A percentile compares a stretch with the other conserved stretches of the same genome.
Evolutionary conservation across 2,329 filamentous ascomycete species (phyloP).

Genomic region (Lachnum nothofagi): DNA sequence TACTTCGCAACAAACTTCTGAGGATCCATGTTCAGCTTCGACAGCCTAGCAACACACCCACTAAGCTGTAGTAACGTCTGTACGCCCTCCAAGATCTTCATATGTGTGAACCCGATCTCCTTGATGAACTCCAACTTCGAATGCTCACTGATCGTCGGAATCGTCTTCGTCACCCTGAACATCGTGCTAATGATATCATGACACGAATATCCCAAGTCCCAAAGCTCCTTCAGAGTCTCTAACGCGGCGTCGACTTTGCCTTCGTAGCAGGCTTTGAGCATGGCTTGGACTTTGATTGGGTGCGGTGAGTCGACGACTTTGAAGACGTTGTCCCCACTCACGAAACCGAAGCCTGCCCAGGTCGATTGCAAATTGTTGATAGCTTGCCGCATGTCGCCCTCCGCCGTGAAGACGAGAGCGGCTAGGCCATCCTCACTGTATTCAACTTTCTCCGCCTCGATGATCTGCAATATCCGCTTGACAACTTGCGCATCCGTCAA

Average conservation of each 20-base stretch:
- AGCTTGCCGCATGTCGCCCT: conserved; percentile 97
- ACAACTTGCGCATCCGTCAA: conserved; percentile 91
- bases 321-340: conserved; percentile 98
- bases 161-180: conserved; percentile 97
- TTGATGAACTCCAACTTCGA: conserved; percentile 96
- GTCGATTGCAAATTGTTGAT: conserved; percentile 98
- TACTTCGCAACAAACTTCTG: conserved; percentile 58
- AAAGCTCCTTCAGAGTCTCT: conserved; percentile 81
- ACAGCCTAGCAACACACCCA: conserved; percentile 83
- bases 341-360: conserved; percentile 86
- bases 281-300: conserved; percentile 95
- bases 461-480: conserved; percentile 84
- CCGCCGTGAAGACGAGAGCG: conserved; percentile 92
- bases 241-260: conserved; percentile 83
- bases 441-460: conserved; percentile 83
- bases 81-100: conserved; percentile 97
- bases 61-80: conserved; percentile 92
- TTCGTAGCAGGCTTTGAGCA: conserved; percentile 96
- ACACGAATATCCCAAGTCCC: conserved; percentile 93
- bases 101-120: conserved; percentile 98
- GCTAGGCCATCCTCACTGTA: conserved; percentile 91
- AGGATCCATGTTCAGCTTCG: conserved; percentile 95
- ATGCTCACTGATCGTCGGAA: conserved; percentile 86
- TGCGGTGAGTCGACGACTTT: conserved; percentile 95
- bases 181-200: conserved; percentile 99